phyloP scores from a whole-genome alignment of 345 rosid genomes.

The Pseudoturritis turrita region DNA sequence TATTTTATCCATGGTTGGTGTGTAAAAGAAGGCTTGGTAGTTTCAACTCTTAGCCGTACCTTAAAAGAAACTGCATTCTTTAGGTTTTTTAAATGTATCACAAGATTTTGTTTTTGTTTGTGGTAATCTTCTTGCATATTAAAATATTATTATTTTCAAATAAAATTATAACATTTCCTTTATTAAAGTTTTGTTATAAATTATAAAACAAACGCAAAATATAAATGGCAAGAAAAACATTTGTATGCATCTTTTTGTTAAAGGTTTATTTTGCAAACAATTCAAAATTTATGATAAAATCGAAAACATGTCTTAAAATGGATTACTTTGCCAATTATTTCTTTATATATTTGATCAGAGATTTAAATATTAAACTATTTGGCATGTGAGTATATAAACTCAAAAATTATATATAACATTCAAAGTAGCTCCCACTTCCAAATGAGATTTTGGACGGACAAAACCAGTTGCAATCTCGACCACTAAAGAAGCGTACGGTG shows the following conservation, averaged over 20 bases:
- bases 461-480: not conserved
- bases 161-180: too few species aligned
- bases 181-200: too few species aligned
- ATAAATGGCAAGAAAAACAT: not conserved
- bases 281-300: too few species aligned
- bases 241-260: too few species aligned
- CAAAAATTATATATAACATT: too few species aligned
- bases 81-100: not conserved
- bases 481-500: conserved; percentile 5
- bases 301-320: too few species aligned
- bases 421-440: too few species aligned
- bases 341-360: not conserved
- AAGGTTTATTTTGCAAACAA: too few species aligned
- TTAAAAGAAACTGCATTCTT: conserved; percentile 29
- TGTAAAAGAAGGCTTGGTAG: conserved; percentile 17
- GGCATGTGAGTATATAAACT: too few species aligned
- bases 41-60: conserved; percentile 32
- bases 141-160: not conserved
- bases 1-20: conserved; percentile 5
- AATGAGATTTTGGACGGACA: not conserved
- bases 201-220: too few species aligned
- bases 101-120: not conserved
- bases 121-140: not conserved
- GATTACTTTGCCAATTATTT: too few species aligned
- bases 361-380: not conserved